Conservation (phyloP, 306 rosid genomes). For the Vigna nakashimae region DNA sequence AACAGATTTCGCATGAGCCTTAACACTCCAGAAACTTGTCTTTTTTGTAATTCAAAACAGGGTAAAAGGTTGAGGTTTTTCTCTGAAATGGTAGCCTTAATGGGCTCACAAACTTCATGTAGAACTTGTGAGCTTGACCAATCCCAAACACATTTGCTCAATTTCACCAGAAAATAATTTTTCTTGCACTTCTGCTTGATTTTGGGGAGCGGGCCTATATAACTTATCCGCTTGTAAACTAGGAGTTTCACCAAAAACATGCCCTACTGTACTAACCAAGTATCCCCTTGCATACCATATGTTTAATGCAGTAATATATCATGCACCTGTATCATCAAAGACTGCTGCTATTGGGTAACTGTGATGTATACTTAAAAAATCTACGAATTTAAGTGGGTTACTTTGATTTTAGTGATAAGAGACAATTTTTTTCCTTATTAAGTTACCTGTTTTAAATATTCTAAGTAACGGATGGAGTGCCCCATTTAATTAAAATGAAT, state of each 20-base stretch:
- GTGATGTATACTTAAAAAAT: neutral
- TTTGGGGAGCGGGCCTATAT: neutral
- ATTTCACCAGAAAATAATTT: neutral
- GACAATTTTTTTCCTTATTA: neutral
- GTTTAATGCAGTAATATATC: conserved; percentile 6
- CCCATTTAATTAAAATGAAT: conserved; percentile 6
- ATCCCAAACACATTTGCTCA: neutral
- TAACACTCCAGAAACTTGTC: neutral
- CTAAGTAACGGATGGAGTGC: neutral
- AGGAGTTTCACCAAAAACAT: neutral
- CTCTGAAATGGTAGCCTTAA: neutral
- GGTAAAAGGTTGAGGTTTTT: neutral
- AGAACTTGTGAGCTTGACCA: neutral
- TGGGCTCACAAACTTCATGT: neutral
- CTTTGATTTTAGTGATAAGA: neutral
- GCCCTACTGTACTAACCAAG: neutral
- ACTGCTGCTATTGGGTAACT: neutral
- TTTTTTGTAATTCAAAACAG: neutral
- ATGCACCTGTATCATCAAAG: neutral
- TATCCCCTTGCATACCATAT: neutral
- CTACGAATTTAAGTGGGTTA: neutral
- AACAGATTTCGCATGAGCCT: neutral
- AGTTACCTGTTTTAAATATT: conserved; percentile 2
- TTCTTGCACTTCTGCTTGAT: neutral
- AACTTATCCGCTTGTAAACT: neutral